Percentiles rank a stretch among this genome's conserved stretches.
Evolutionary conservation across 179 eudicot genomes (phyloP).

Genomic region (Vitellaria paradoxa): DNA sequence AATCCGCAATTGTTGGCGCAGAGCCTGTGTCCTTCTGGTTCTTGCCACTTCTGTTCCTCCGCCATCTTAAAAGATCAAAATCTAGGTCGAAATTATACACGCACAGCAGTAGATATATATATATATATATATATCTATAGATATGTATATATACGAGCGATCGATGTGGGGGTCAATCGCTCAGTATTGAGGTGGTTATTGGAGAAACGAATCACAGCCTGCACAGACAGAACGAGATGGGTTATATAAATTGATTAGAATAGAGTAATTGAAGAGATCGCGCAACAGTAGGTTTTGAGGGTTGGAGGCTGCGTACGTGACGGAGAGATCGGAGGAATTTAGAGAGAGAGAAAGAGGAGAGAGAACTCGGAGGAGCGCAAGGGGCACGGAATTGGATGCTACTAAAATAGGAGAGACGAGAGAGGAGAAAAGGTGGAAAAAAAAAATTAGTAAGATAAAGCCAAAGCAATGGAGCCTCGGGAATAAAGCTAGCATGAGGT

Average conservation of each 20-base stretch:
- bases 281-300: neutral
- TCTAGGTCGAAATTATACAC: neutral
- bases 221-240: neutral
- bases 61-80: constrained; percentile 17
- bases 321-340: constrained; percentile 9
- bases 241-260: neutral
- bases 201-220: neutral
- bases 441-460: too few species aligned
- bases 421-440: too few species aligned
- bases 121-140: neutral
- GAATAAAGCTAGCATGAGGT: neutral
- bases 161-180: constrained; percentile 11
- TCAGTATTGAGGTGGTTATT: neutral
- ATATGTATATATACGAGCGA: constrained; percentile 10
- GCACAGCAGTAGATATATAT: too few species aligned
- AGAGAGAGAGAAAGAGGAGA: constrained; percentile 7
- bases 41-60: constrained; percentile 27
- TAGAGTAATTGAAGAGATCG: neutral
- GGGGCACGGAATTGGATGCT: constrained; percentile 16
- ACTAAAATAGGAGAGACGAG: neutral
- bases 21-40: constrained; percentile 37
- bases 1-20: constrained; percentile 58
- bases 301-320: constrained; percentile 9
- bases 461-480: too few species aligned
- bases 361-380: neutral